Percentiles rank a stretch among this genome's conserved stretches.
Conservation (phyloP, 441 rosid genomes). For the Populus hybrid region DNA sequence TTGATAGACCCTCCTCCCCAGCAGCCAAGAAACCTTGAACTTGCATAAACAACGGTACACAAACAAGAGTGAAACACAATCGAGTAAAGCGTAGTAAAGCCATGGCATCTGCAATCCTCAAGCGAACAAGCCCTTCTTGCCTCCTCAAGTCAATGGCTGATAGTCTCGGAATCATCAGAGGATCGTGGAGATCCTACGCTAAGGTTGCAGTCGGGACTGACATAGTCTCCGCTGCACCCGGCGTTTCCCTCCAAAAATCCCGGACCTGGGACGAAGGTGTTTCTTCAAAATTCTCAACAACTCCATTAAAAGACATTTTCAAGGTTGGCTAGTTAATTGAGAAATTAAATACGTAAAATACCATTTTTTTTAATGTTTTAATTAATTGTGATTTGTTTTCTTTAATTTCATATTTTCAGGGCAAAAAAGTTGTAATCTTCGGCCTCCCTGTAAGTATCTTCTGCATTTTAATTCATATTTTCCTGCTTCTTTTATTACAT, state of each 20-base stretch:
- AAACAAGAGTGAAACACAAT: not conserved
- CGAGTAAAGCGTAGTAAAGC: not conserved
- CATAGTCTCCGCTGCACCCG: conserved; percentile 63
- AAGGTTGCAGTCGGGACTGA: conserved; percentile 65
- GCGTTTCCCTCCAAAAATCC: conserved; percentile 83
- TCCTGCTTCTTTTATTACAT: not conserved
- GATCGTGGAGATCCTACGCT: conserved; percentile 48
- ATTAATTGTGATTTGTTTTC: not conserved
- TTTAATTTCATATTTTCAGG: conserved; percentile 45
- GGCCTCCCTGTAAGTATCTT: conserved; percentile 75
- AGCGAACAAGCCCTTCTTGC: conserved; percentile 35
- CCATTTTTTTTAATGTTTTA: not conserved
- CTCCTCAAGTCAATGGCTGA: conserved; percentile 32
- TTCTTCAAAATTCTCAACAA: conserved; percentile 73
- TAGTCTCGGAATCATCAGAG: conserved; percentile 30
- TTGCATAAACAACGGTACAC: not conserved
- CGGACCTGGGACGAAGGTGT: conserved; percentile 90
- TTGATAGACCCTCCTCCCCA: not conserved
- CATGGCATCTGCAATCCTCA: conserved; percentile 56
- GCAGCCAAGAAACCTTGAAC: not conserved
- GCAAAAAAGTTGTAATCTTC: conserved; percentile 91
- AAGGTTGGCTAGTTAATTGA: conserved; percentile 36
- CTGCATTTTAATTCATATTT: not conserved
- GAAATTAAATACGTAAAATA: not conserved
- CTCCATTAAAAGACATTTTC: conserved; percentile 68